Base-by-base conservation (phyloP, 2,329 filamentous ascomycete species). In the Aspergillus flavus region DNA sequence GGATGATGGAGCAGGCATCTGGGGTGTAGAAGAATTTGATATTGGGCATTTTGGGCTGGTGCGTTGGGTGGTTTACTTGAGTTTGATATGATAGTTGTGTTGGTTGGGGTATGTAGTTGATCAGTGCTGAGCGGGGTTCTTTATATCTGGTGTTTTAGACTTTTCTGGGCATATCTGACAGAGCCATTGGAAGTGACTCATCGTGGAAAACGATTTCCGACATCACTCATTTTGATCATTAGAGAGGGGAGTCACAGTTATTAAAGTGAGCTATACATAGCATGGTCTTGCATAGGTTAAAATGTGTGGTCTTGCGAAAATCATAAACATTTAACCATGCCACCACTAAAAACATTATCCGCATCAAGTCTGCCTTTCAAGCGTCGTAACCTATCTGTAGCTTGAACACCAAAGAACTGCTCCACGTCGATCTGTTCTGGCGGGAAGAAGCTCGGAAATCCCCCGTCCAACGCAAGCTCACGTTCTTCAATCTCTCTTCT, bases 1-100 rank as follows among this genome's bases (percentile, higher is more conserved):
- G 69, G 41, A 69, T 71, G 4, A 76, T 16, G 34, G 73, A 76
- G 64, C 74, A 77, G 9, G 75, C 66, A 46, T 69, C 71, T 2
- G 73, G 68, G 2, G 67, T 52, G 62, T 68, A 71, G 61, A 69
- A 76, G 39, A 76, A 65, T 62, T 69, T 72, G 30, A 73, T 66
- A 10, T 62, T 39, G 16, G 67, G 50, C 67, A 72, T 69, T 50
- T 23, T 50, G 12, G 0, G 9, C 23, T 6, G 21, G 12, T 16
- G 11, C 1, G 2, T 28, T 28, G 21, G 2, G 21, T 19, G 21
- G 6, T 14, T 28, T 48, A 26, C 45, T 48, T 28, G 12, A 14
- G 45, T 14, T 9, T 23, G 12, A 6, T 48, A 4, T 9, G 16
- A 10, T 14, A 10, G 19, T 41, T 19, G 39, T 0, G 16, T 41